These are phyloP conservation scores for Aspergillus funiculosus DNA, from an alignment of 495 filamentous ascomycete genomes.

Conservation along the genomic window DNA sequence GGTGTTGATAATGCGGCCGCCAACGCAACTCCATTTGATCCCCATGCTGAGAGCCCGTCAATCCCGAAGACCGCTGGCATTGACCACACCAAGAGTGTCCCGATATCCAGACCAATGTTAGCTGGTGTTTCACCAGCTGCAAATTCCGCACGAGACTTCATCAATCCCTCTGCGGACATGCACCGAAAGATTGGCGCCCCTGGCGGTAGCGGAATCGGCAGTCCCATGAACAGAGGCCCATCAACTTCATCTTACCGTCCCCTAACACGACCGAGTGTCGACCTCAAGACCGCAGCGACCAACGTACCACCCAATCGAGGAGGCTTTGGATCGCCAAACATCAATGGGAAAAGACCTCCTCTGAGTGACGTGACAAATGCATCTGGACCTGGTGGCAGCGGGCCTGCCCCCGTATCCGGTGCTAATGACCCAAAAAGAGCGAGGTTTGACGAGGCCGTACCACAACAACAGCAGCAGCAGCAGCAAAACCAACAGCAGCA, in stretches of 20 bases:
- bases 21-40: conserved; percentile 64
- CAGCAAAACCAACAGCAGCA: conserved; percentile 11
- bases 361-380: conserved; percentile 49
- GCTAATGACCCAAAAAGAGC: conserved; percentile 35
- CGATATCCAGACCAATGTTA: conserved; percentile 49
- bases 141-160: conserved; percentile 41
- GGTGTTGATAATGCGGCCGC: conserved; percentile 46
- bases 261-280: conserved; percentile 37
- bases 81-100: conserved; percentile 68
- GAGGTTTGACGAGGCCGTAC: conserved; percentile 6
- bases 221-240: conserved; percentile 35
- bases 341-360: conserved; percentile 43
- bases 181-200: conserved; percentile 71
- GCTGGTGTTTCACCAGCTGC: conserved; percentile 26
- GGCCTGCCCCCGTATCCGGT: conserved; percentile 19
- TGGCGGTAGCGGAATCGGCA: conserved; percentile 32
- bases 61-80: conserved; percentile 88
- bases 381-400: conserved; percentile 19
- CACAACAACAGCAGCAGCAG: conserved; percentile 12
- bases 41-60: conserved; percentile 74
- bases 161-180: conserved; percentile 66
- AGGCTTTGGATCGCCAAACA: conserved; percentile 28
- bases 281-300: conserved; percentile 23
- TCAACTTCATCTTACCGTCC: conserved; percentile 41
- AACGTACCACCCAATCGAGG: conserved; percentile 17